phyloP scores from a whole-genome alignment of 257 asterid species.

The Solanum sparsipilum region DNA sequence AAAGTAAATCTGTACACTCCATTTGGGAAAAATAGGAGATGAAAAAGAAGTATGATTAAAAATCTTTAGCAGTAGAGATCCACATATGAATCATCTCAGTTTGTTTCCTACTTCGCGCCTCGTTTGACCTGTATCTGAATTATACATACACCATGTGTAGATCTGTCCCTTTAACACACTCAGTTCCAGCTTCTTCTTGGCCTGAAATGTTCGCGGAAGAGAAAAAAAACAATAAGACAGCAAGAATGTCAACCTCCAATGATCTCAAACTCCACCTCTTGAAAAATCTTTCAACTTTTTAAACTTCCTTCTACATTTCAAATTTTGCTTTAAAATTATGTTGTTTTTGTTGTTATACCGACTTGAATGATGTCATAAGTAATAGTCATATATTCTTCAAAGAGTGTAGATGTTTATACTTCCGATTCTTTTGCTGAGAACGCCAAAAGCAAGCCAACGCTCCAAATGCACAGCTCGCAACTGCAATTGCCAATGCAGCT shows the following conservation, averaged over 20 bases:
- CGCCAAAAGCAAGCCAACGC: constrained; percentile 96
- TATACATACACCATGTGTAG: not conserved
- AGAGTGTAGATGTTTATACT: constrained; percentile 82
- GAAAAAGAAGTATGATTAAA: not conserved
- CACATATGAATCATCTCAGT: not conserved
- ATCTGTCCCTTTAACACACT: not conserved
- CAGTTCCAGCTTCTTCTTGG: constrained; percentile 87
- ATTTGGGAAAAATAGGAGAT: not conserved
- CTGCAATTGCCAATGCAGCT: constrained; percentile 87
- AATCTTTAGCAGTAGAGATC: not conserved
- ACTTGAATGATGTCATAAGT: not conserved
- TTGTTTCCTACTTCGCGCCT: not conserved
- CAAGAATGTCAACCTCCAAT: constrained; percentile 28
- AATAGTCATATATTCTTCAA: constrained; percentile 53
- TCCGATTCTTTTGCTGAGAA: constrained; percentile 84
- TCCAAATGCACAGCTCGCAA: constrained; percentile 96
- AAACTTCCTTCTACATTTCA: not conserved
- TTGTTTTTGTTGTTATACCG: not conserved
- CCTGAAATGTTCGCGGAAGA: constrained; percentile 59
- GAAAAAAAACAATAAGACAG: constrained; percentile 13
- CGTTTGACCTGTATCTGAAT: not conserved
- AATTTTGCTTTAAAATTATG: not conserved
- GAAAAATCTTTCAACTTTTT: not conserved
- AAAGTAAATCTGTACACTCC: constrained; percentile 1
- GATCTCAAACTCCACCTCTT: constrained; percentile 17